Evolutionary conservation across 164 flowering plant species (phyloP).

Genomic region (Stephania yunnanensis): DNA sequence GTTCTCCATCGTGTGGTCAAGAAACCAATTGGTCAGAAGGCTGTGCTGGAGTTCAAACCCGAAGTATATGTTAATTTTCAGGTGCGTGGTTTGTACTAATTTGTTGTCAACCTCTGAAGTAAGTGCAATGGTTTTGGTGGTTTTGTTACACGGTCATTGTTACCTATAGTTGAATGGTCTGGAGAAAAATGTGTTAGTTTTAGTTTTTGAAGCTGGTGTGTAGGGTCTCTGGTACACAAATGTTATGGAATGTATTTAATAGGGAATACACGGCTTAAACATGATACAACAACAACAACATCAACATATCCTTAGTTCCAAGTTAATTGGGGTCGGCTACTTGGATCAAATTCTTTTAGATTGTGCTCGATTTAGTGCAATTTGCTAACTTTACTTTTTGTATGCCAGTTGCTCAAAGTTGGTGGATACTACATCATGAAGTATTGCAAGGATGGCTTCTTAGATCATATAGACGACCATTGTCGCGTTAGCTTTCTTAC

Average conservation of each 20-base stretch:
- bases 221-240: too few species aligned
- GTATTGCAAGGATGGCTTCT: constrained; percentile 31
- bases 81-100: constrained; percentile 31
- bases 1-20: constrained; percentile 20
- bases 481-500: constrained; percentile 18
- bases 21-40: constrained; percentile 22
- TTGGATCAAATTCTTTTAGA: too few species aligned
- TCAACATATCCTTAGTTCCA: too few species aligned
- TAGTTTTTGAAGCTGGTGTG: too few species aligned
- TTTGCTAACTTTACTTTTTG: constrained; percentile 5
- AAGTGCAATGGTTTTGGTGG: not conserved
- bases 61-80: constrained; percentile 43
- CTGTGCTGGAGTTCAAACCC: constrained; percentile 59
- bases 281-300: too few species aligned
- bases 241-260: too few species aligned
- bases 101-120: constrained; percentile 7
- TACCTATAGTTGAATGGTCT: too few species aligned
- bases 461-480: constrained; percentile 18
- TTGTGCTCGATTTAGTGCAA: not conserved
- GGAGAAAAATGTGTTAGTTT: too few species aligned
- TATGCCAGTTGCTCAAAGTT: constrained; percentile 52
- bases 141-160: too few species aligned
- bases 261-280: too few species aligned
- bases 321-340: too few species aligned
- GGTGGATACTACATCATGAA: constrained; percentile 55